phyloP scores from a whole-genome alignment of 306 rosid genomes.

The Glycine tomentella region DNA sequence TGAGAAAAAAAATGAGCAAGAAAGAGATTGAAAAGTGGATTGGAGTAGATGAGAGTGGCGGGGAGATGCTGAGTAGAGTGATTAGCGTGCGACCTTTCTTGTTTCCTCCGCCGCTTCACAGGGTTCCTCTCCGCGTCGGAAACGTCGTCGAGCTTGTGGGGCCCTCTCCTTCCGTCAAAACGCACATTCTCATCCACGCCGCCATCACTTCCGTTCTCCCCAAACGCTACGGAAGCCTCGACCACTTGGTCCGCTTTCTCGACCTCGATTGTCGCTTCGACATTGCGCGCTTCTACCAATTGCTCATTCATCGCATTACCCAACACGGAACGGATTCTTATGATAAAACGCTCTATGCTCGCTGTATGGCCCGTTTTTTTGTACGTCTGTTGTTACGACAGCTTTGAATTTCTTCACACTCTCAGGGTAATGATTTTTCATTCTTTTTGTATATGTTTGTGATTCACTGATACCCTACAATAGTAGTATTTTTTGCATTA shows the following conservation, averaged over 20 bases:
- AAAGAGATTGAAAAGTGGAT: slow-evolving; percentile 57
- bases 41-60: slow-evolving; percentile 68
- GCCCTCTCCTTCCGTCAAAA: slow-evolving; percentile 87
- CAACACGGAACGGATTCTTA: slow-evolving; percentile 44
- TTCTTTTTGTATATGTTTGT: too few relatives aligned
- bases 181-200: slow-evolving; percentile 77
- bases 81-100: slow-evolving; percentile 60
- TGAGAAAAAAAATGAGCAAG: not conserved
- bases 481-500: too few relatives aligned
- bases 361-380: slow-evolving; percentile 82
- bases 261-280: slow-evolving; percentile 88
- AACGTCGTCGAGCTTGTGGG: slow-evolving; percentile 88
- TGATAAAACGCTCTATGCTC: slow-evolving; percentile 53
- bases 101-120: slow-evolving; percentile 78
- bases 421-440: slow-evolving; percentile 66
- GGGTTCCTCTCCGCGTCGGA: slow-evolving; percentile 80
- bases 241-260: slow-evolving; percentile 65
- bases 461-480: too few relatives aligned
- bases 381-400: slow-evolving; percentile 74
- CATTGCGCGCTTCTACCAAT: slow-evolving; percentile 62
- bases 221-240: slow-evolving; percentile 73
- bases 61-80: slow-evolving; percentile 68
- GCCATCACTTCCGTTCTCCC: slow-evolving; percentile 84
- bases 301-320: slow-evolving; percentile 63
- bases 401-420: slow-evolving; percentile 82